phyloP scores from a whole-genome alignment of 768 basidiomycete genomes.

The Lanmaoa rubissima region DNA sequence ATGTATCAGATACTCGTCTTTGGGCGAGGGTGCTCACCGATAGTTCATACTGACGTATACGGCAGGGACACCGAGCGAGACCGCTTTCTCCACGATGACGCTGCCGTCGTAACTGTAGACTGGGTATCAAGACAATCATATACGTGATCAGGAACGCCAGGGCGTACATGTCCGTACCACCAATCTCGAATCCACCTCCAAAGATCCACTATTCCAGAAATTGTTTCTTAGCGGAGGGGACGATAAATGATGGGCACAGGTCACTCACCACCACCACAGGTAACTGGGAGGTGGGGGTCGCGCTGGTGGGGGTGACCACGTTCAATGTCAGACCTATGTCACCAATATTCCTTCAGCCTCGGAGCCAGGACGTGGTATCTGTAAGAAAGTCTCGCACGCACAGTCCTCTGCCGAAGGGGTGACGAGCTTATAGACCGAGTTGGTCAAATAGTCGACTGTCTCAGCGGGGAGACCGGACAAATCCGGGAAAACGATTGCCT shows the following conservation, averaged over 20 bases:
- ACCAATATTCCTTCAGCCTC: background rate
- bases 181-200: conserved; percentile 37
- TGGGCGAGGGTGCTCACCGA: conserved; percentile 27
- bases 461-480: conserved; percentile 16
- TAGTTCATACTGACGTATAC: conserved; percentile 43
- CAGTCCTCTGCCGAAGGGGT: conserved; percentile 45
- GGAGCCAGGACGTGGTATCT: background rate
- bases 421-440: conserved; percentile 28
- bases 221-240: background rate
- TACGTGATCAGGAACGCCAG: no score
- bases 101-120: conserved; percentile 16
- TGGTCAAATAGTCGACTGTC: conserved; percentile 21
- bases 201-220: conserved; percentile 29
- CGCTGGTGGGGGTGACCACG: conserved; percentile 43
- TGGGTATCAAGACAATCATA: background rate
- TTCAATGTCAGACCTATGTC: conserved; percentile 49
- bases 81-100: conserved; percentile 32
- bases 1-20: background rate
- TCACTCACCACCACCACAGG: conserved; percentile 53
- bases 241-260: background rate
- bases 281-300: conserved; percentile 41
- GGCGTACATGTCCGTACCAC: conserved; percentile 19
- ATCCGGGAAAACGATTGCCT: background rate
- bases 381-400: conserved; percentile 23
- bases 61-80: conserved; percentile 32